phyloP scores from a whole-genome alignment of 306 rosid species.

The Quercus cerris region DNA sequence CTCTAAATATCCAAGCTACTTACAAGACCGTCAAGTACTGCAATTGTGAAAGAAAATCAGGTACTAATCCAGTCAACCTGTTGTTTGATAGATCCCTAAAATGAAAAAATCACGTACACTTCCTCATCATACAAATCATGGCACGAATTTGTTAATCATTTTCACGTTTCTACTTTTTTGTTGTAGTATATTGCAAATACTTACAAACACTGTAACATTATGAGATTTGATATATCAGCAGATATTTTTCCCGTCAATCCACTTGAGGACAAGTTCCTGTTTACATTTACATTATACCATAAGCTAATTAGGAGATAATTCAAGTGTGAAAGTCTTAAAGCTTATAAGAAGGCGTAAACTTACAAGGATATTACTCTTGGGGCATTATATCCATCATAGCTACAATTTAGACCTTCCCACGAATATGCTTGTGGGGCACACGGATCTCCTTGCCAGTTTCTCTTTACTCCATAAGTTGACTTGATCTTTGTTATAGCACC shows the following conservation, averaged over 20 bases:
- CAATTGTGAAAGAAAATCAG: conserved; percentile 37
- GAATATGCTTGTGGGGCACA: conserved; percentile 35
- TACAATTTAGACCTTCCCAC: conserved; percentile 61
- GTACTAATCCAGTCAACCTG: conserved; percentile 36
- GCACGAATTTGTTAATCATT: not conserved
- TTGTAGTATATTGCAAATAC: conserved; percentile 8
- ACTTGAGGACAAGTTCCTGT: conserved; percentile 50
- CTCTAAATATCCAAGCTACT: conserved; percentile 13
- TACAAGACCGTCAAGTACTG: conserved; percentile 32
- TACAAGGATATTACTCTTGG: conserved; percentile 54
- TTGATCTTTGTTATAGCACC: conserved; percentile 51
- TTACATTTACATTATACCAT: not conserved
- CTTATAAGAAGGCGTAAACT: conserved; percentile 13
- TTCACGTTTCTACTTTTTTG: not conserved
- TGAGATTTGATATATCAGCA: conserved; percentile 33
- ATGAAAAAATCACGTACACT: not conserved
- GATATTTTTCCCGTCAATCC: conserved; percentile 40
- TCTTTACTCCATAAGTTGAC: conserved; percentile 36
- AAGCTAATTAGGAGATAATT: not conserved
- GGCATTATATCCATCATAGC: not conserved
- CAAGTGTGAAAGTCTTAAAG: not conserved
- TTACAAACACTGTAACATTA: conserved; percentile 43
- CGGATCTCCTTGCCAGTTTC: conserved; percentile 67
- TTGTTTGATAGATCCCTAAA: conserved; percentile 62
- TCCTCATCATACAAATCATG: no score